Base-by-base conservation (phyloP, 2,329 filamentous ascomycete species). In the Penicillium sp. region DNA sequence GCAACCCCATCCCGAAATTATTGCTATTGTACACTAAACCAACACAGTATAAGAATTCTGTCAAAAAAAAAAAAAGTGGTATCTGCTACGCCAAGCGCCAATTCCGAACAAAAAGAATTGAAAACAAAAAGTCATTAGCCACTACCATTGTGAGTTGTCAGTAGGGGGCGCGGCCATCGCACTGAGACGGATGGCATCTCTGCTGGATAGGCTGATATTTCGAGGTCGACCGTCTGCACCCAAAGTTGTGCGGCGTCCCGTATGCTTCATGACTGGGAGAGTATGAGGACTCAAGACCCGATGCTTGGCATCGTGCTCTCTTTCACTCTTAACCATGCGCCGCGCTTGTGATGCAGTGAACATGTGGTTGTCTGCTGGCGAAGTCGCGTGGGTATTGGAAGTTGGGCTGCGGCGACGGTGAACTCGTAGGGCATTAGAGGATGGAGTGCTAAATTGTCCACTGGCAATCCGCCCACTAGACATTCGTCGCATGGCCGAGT, bases 331-430 rank as follows among this genome's bases (percentile, higher is more conserved):
- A 37, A 85, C 82, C 84, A 89, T 88, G 14, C 87, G 79, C 41
- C 87, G 78, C 26, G 86, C 85, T 59, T 88, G 85, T 52, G 82
- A 80, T 25, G 85, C 84, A 0, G 84, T 87, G 70, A 88, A 88
- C 70, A 87, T 78, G 8, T 76, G 75, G 55, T 81, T 83, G 61
- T 85, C 82, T 50, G 77, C 81, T 1, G 83, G 82, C 14, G 84
- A 82, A 51, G 80, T 82, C 52, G 77, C 72, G 19, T 78, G 72
- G 5, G 74, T 71, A 45, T 75, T 74, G 19, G 75, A 73, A 11
- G 80, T 82, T 7, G 82, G 84, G 59, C 82, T 85, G 56, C 84
- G 80, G 45, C 83, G 75, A 58, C 83, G 77, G 62, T 85, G 74
- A 17, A 77, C 73, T 16, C 79, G 75, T 44, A 69, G 60, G 25